Base-by-base conservation (phyloP, 371 early-diverging fungal genomes). In the Lichtheimia ornata region DNA sequence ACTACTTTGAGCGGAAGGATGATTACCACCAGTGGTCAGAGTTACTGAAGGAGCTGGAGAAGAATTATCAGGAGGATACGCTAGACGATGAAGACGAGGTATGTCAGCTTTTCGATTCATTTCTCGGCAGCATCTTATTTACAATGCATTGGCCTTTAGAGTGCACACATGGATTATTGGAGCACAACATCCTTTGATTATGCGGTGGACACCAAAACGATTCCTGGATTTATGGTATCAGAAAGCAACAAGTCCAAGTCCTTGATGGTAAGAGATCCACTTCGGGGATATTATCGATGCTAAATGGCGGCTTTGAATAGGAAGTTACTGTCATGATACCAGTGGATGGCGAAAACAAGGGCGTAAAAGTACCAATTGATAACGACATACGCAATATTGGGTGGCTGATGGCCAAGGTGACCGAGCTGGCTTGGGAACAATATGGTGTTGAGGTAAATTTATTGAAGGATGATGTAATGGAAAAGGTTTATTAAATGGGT, bases 401-500 rank as follows among this genome's bases (percentile, higher is more conserved):
- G 20, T 60, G 68, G 45, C 27, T 77, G 17, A 70, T 61, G 56
- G 42, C 61, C 9, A 66, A 74, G 50, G 60, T 66, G 5, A 22
- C 69, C 1, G 50, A 27, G 35, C 25, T 59, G 49, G 58, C 63
- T 5, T 77, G 77, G 77, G 47, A 58, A n/a, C 1, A 24, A 3
- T 57, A 68, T 64, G 74, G 74, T 11, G 22, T 63, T 5, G 65
- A 69, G 68, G 74, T 73, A 63, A 59, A 12, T 25, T 45, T 17
- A 14, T 18, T 47, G 17, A 22, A 35, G 6, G 11, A 68, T 64
- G 72, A 70, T 11, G 22, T 59, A 6, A 64, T 66, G 66, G 74
- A 71, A 61, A 59, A n/a, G 24, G 22, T 45, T 28, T 18, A 12
- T 42, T 2, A 6, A 18, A 2, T n/a, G 9, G 18, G 0, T 47